Conservation (phyloP, 495 filamentous ascomycete genomes). For the Filosporella fistucella region DNA sequence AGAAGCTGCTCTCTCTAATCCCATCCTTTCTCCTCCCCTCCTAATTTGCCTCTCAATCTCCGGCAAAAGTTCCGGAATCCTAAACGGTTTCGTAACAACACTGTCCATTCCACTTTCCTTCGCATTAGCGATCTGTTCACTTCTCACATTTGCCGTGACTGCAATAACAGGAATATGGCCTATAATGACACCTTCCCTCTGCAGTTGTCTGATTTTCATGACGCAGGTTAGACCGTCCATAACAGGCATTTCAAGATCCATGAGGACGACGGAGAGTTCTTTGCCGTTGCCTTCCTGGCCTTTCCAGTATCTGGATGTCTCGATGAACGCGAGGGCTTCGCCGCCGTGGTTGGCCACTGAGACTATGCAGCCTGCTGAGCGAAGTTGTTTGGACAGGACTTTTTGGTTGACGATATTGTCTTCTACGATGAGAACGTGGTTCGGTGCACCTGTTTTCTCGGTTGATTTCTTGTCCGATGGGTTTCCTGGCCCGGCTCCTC, state of each 20-base stretch:
- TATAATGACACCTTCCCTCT: conserved; percentile 43
- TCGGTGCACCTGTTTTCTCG: conserved; percentile 33
- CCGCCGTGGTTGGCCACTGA: conserved; percentile 73
- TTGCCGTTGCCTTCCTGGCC: conserved; percentile 22
- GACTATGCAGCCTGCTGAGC: conserved; percentile 61
- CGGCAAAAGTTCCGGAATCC: conserved; percentile 45
- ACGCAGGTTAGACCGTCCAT: conserved; percentile 80
- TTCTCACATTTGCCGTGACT: conserved; percentile 73
- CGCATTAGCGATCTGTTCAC: conserved; percentile 57
- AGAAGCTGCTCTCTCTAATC: conserved; percentile 4
- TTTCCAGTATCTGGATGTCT: conserved; percentile 2
- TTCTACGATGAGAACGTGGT: conserved; percentile 68
- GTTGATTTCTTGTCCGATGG: conserved; percentile 42
- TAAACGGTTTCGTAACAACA: conserved; percentile 54
- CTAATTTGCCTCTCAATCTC: conserved; percentile 34
- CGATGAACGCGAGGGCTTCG: conserved; percentile 56
- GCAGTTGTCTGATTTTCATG: conserved; percentile 59
- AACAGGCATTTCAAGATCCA: conserved; percentile 86
- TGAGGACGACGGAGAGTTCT: conserved; percentile 66
- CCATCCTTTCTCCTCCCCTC: neutral
- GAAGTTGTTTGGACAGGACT: conserved; percentile 59
- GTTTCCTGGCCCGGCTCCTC: conserved; percentile 38
- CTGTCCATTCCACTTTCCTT: conserved; percentile 47
- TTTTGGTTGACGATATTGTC: conserved; percentile 80
- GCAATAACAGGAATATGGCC: conserved; percentile 73